These are phyloP conservation scores for Xerocomus potaroensis DNA, from an alignment of 768 basidiomycete genomes.

Conservation along the genomic window DNA sequence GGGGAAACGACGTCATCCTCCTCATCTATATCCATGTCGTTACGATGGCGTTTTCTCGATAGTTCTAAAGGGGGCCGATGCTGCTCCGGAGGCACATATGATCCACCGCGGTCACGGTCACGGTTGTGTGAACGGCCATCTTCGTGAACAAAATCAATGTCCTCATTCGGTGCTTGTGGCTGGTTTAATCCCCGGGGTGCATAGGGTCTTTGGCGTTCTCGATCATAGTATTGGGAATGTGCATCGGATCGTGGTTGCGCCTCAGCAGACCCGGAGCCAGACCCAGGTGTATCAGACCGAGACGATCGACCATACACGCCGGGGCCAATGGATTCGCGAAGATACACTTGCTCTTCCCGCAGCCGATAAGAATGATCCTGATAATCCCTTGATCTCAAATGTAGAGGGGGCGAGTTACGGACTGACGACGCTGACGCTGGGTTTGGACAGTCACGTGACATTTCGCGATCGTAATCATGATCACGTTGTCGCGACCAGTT, in stretches of 20 bases:
- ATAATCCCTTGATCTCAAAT: constrained; percentile 35
- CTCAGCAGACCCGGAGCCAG: constrained; percentile 49
- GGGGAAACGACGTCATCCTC: constrained; percentile 43
- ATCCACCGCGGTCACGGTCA: constrained; percentile 37
- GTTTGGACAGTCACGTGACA: constrained; percentile 29
- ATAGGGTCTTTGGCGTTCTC: constrained; percentile 46
- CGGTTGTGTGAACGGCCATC: constrained; percentile 41
- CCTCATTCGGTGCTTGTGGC: constrained; percentile 36
- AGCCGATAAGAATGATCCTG: constrained; percentile 29
- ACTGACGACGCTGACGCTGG: constrained; percentile 15
- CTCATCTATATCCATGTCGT: constrained; percentile 62
- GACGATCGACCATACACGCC: constrained; percentile 35
- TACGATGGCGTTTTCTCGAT: constrained; percentile 53
- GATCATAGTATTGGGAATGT: constrained; percentile 45
- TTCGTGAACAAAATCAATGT: constrained; percentile 51
- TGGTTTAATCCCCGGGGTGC: constrained; percentile 49
- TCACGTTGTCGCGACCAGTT: constrained; percentile 36
- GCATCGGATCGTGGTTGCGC: constrained; percentile 47
- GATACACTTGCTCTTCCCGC: constrained; percentile 27
- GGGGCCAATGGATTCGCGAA: constrained; percentile 30
- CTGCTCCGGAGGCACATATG: constrained; percentile 34
- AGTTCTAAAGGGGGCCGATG: constrained; percentile 40
- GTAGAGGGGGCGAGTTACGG: constrained; percentile 41
- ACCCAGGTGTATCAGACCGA: constrained; percentile 57
- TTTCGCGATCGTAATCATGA: constrained; percentile 40